phyloP scores from a whole-genome alignment of 345 rosid genomes.

The Gossypium ekmanianum region DNA sequence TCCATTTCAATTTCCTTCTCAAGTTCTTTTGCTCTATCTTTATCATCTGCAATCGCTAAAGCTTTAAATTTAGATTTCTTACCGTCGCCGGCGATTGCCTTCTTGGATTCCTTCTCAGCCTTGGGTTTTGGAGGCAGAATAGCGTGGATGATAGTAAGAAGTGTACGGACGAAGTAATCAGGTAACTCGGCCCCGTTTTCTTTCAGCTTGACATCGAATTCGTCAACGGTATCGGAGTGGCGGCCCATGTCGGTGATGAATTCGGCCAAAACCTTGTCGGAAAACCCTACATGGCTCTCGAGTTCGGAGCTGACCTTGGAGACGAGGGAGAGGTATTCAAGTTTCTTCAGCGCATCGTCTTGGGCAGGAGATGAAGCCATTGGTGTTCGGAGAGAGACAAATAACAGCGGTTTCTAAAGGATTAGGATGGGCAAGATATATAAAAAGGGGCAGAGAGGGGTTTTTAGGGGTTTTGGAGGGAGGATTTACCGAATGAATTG shows the following conservation, averaged over 20 bases:
- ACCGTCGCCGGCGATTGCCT: constrained; percentile 33
- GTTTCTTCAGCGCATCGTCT: constrained; percentile 39
- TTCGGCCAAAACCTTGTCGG: constrained; percentile 73
- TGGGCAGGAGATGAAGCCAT: background rate
- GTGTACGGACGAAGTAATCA: constrained; percentile 78
- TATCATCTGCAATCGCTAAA: constrained; percentile 59
- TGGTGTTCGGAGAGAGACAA: background rate
- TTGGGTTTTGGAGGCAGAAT: constrained; percentile 63
- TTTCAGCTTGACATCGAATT: constrained; percentile 68
- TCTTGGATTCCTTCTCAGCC: constrained; percentile 32
- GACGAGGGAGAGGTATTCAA: constrained; percentile 48
- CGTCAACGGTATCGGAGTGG: constrained; percentile 54
- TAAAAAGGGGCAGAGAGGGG: background rate
- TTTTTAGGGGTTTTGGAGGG: background rate
- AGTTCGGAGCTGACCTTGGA: constrained; percentile 84
- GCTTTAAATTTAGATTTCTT: constrained; percentile 53
- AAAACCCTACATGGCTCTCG: constrained; percentile 74
- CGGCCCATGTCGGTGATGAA: constrained; percentile 71
- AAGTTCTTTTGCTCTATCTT: constrained; percentile 65
- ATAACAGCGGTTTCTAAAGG: background rate
- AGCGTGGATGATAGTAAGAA: constrained; percentile 73
- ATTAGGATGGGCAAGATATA: background rate
- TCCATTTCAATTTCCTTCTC: constrained; percentile 49
- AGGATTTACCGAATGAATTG: background rate
- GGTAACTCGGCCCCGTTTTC: constrained; percentile 81